A percentile compares a stretch with the other conserved stretches of the same genome.
Conservation (phyloP, 1,284 basidiomycete genomes). For the Cutaneotrichosporon spelunceum region DNA sequence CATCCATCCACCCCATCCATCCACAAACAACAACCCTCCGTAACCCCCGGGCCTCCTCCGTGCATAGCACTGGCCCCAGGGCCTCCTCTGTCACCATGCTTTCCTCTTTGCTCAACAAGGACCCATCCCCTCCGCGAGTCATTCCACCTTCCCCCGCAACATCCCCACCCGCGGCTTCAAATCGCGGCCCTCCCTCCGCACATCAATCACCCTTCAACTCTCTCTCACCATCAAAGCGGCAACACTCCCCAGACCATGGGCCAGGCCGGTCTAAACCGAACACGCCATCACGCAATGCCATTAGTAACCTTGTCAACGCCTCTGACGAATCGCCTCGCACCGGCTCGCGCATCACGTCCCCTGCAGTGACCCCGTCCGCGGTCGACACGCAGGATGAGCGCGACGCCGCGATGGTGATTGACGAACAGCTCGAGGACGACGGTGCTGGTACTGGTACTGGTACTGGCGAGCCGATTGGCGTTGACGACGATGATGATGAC, state of each 20-base stretch:
- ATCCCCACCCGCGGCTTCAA: slow-evolving; percentile 1
- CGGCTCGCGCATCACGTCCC: background rate
- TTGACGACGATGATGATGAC: slow-evolving; percentile 54
- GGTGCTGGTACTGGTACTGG: no score
- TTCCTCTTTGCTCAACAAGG: slow-evolving; percentile 13
- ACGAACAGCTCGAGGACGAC: slow-evolving; percentile 7
- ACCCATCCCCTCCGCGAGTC: background rate
- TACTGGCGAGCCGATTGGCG: slow-evolving; percentile 55
- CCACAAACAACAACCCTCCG: background rate
- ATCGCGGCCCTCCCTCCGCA: background rate
- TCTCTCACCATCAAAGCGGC: slow-evolving; percentile 10
- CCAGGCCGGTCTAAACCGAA: background rate
- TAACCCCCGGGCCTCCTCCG: background rate
- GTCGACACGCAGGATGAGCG: slow-evolving; percentile 21
- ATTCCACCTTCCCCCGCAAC: slow-evolving; percentile 3
- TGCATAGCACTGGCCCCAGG: slow-evolving; percentile 1
- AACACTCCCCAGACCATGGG: background rate
- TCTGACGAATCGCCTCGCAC: slow-evolving; percentile 13
- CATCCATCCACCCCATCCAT: slow-evolving; percentile 8
- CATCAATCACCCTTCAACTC: slow-evolving; percentile 12
- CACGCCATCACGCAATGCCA: slow-evolving; percentile 18
- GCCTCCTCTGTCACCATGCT: slow-evolving; percentile 10
- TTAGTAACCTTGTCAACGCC: slow-evolving; percentile 16
- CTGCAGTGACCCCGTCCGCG: slow-evolving; percentile 7
- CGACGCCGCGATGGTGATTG: slow-evolving; percentile 21